A percentile compares a stretch with the other conserved stretches of the same genome.
These are phyloP conservation scores for Sphaerosporella brunnea DNA, from an alignment of 495 filamentous ascomycete species.

Conservation along the genomic window DNA sequence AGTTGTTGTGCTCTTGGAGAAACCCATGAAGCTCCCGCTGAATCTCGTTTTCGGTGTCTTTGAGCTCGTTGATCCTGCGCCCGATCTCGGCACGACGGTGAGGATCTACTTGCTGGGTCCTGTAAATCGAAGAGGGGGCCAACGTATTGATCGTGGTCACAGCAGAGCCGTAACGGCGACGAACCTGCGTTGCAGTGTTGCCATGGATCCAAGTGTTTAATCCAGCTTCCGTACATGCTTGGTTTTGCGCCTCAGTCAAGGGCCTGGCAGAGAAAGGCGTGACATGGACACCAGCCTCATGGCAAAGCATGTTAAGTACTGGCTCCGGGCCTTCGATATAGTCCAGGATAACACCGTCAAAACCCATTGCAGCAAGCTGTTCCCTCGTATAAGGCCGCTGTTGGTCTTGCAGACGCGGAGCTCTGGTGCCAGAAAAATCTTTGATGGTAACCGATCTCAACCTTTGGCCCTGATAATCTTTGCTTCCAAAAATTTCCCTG, in stretches of 20 bases:
- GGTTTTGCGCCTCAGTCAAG: conserved; percentile 45
- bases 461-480: conserved; percentile 33
- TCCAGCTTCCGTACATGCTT: conserved; percentile 34
- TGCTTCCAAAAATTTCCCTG: conserved; percentile 32
- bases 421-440: conserved; percentile 31
- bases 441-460: conserved; percentile 49
- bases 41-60: conserved; percentile 29
- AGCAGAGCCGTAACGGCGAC: conserved; percentile 11
- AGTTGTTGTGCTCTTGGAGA: not conserved
- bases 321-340: conserved; percentile 64
- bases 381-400: conserved; percentile 16
- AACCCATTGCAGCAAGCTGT: conserved; percentile 34
- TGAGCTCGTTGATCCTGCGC: conserved; percentile 24
- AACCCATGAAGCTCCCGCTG: conserved; percentile 21
- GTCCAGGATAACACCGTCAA: conserved; percentile 65
- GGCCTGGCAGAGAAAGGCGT: conserved; percentile 44
- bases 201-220: conserved; percentile 22
- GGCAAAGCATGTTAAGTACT: conserved; percentile 73
- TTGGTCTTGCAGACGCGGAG: conserved; percentile 35
- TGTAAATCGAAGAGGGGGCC: conserved; percentile 15
- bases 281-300: conserved; percentile 44
- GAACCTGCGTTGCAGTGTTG: conserved; percentile 2
- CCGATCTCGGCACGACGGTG: conserved; percentile 27
- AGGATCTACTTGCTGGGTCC: conserved; percentile 19
- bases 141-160: conserved; percentile 10